These are phyloP conservation scores for Dactylis glomerata DNA, from an alignment of 176 grass and related monocot species.

Conservation along the genomic window DNA sequence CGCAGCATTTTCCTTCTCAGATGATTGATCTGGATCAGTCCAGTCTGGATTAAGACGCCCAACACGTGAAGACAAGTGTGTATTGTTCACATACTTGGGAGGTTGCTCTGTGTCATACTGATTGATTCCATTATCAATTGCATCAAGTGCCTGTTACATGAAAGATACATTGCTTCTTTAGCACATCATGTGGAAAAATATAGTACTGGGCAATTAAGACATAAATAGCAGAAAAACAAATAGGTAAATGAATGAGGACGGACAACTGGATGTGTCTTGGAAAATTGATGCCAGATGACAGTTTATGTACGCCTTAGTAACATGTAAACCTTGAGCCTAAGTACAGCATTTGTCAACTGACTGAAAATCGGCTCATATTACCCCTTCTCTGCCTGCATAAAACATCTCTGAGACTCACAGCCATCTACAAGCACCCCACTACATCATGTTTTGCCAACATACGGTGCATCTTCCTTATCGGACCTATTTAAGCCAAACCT, in stretches of 20 bases:
- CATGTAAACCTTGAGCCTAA: background rate
- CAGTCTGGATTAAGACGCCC: conserved; percentile 80
- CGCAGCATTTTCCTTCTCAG: conserved; percentile 85
- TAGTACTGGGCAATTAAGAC: background rate
- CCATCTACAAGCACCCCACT: background rate
- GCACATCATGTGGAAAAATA: background rate
- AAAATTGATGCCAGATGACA: background rate
- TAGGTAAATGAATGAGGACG: background rate
- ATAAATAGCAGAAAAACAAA: background rate
- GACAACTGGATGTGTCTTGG: background rate
- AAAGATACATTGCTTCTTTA: conserved; percentile 21
- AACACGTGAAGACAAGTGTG: conserved; percentile 83
- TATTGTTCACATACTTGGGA: conserved; percentile 94
- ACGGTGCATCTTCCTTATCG: background rate
- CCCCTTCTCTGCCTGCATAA: background rate
- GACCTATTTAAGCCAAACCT: background rate
- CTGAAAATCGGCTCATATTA: background rate
- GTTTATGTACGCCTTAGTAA: background rate
- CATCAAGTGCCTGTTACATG: conserved; percentile 77
- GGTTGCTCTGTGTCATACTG: conserved; percentile 89
- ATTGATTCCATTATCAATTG: conserved; percentile 96
- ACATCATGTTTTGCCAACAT: background rate
- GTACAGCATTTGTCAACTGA: background rate
- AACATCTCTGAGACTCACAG: background rate
- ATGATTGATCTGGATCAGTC: conserved; percentile 91